Evolutionary conservation across 371 early-diverging fungal genomes (phyloP), one percentile per base, ranked within the genome.

Genomic region (Funneliformis caledonium): DNA sequence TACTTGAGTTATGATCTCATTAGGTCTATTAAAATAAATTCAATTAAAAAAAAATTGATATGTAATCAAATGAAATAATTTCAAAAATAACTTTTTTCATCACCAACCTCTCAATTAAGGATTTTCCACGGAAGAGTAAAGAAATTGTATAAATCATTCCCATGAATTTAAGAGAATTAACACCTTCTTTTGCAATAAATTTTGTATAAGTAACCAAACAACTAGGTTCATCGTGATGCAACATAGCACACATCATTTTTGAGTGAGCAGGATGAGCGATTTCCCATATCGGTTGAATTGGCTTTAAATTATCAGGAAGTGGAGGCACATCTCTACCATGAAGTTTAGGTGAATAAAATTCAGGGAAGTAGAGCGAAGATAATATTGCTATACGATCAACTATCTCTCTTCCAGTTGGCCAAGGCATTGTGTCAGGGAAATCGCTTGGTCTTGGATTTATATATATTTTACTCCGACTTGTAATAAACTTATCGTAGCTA

Each of bases 141-240:
- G 14, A 10, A 50, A 50, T 14, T 3, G 50, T 5, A 72, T 72
- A 48, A n/a, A 47, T 10, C 8, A 77, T 47, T 48, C 8, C 26
- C 77, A 77, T 61, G 45, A 77, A 77, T 65, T 77, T 77, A 16
- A 77, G 43, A 14, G 81, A 59, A n/a, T 31, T 22, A n/a, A 50
- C 7, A 31, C 62, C 60, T 59, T 81, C 81, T 56, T 76, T 76
- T n/a, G 47, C 68, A 22, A 81, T 50, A 64, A 77, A 76, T 75
- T 75, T 69, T 11, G 59, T 47, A 43, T 82, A 81, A 52, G 67
- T 75, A n/a, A 42, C 5, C 37, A 70, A 68, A 43, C 85, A 84
- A 45, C 81, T 84, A 2, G 76, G 42, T 1, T 74, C 67, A 0
- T 69, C 59, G 1, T 82, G 84, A 50, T 85, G 85, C 60, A 81